Evolutionary conservation across 805 yeast species (phyloP).

Genomic region (Wickerhamomyces xylosicus): DNA sequence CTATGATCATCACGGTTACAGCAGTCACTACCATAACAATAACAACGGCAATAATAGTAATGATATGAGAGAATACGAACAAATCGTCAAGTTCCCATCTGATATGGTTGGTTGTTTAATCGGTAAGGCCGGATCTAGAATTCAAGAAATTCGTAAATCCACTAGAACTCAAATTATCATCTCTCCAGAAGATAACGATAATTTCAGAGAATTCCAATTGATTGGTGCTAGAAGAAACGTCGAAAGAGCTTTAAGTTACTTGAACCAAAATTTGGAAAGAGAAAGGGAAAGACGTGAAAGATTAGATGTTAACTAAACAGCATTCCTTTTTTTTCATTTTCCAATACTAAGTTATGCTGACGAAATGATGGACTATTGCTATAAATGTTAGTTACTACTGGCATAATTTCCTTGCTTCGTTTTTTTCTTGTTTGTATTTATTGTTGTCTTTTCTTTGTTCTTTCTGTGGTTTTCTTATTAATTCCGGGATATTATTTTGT

Average conservation of each 20-base stretch:
- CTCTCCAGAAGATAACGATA: constrained; percentile 55
- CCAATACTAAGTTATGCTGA: too few species aligned
- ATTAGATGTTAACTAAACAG: constrained; percentile 9
- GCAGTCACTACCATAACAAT: constrained; percentile 3
- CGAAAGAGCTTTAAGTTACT: constrained; percentile 47
- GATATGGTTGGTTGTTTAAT: constrained; percentile 84
- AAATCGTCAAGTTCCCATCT: constrained; percentile 54
- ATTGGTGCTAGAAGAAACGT: constrained; percentile 41
- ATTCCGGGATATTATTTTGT: too few species aligned
- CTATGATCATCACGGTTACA: background rate
- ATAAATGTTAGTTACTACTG: too few species aligned
- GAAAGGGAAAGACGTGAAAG: constrained; percentile 42
- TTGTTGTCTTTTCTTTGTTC: too few species aligned
- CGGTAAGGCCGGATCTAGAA: constrained; percentile 78
- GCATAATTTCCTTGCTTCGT: too few species aligned
- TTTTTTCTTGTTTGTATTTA: too few species aligned
- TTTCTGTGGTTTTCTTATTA: too few species aligned
- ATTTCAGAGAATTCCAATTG: constrained; percentile 62
- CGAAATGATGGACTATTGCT: too few species aligned
- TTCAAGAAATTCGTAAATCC: constrained; percentile 72
- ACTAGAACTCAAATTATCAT: constrained; percentile 75
- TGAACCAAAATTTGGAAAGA: constrained; percentile 47
- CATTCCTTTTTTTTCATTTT: background rate
- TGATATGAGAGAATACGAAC: constrained; percentile 18
- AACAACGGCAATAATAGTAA: constrained; percentile 13